phyloP scores from a whole-genome alignment of 2,329 filamentous ascomycete species.

The Aschersonia sp. region DNA sequence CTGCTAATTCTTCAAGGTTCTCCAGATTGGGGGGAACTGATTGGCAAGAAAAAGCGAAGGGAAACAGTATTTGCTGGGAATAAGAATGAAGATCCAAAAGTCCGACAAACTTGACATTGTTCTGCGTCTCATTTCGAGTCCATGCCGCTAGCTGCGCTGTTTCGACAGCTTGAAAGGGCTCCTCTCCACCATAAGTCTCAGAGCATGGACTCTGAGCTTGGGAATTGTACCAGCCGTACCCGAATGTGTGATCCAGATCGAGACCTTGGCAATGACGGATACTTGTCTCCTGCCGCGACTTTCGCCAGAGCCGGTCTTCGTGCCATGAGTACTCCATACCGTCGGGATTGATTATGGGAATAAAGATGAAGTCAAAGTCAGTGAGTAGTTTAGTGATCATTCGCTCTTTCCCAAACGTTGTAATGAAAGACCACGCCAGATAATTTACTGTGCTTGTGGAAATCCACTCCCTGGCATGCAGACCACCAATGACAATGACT shows the following conservation, averaged over 20 bases:
- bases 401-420: slow-evolving; percentile 58
- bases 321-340: slow-evolving; percentile 93
- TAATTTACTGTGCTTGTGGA: slow-evolving; percentile 84
- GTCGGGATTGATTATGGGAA: slow-evolving; percentile 84
- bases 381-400: slow-evolving; percentile 66
- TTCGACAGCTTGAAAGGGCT: slow-evolving; percentile 73
- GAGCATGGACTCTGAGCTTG: slow-evolving; percentile 60
- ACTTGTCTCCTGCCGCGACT: slow-evolving; percentile 74
- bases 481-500: slow-evolving; percentile 67
- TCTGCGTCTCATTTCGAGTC: slow-evolving; percentile 65
- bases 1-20: slow-evolving; percentile 78
- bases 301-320: slow-evolving; percentile 83
- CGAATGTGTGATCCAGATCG: slow-evolving; percentile 79
- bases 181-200: slow-evolving; percentile 73
- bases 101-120: slow-evolving; percentile 64
- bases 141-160: slow-evolving; percentile 62
- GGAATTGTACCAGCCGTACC: slow-evolving; percentile 67
- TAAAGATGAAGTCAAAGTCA: slow-evolving; percentile 73
- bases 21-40: slow-evolving; percentile 71
- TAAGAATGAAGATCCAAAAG: slow-evolving; percentile 89
- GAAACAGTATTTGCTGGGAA: slow-evolving; percentile 86
- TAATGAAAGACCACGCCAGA: slow-evolving; percentile 76
- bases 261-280: slow-evolving; percentile 74
- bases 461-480: slow-evolving; percentile 96
- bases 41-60: slow-evolving; percentile 75